These are phyloP conservation scores for Pezicula neosporulosa DNA, from an alignment of 2,329 filamentous ascomycete species.

Conservation along the genomic window DNA sequence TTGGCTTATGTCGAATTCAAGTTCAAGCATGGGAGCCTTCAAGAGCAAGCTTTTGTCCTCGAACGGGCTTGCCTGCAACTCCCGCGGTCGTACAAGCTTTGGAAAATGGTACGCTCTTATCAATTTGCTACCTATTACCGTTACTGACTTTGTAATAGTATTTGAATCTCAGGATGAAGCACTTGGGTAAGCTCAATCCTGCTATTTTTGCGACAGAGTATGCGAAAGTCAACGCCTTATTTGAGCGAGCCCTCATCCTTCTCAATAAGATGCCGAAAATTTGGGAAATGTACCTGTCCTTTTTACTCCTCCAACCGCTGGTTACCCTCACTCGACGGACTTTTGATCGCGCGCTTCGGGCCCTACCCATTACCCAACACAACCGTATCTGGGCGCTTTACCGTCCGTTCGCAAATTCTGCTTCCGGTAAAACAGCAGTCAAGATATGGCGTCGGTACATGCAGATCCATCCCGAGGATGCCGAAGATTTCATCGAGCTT, in stretches of 20 bases:
- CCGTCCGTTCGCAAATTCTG: constrained; percentile 85
- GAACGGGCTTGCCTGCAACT: constrained; percentile 88
- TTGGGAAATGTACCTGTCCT: constrained; percentile 96
- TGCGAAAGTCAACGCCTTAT: constrained; percentile 90
- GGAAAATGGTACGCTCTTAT: constrained; percentile 71
- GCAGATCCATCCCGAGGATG: constrained; percentile 93
- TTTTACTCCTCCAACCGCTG: constrained; percentile 86
- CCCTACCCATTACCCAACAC: constrained; percentile 91
- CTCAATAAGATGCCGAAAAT: constrained; percentile 98
- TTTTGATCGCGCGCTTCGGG: constrained; percentile 89
- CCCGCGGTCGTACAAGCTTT: constrained; percentile 94
- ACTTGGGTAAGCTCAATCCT: constrained; percentile 79
- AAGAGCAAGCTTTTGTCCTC: constrained; percentile 83
- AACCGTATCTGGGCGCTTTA: constrained; percentile 94
- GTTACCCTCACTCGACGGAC: constrained; percentile 82
- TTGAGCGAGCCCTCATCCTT: constrained; percentile 86
- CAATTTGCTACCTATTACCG: constrained; percentile 1
- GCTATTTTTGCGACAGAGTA: constrained; percentile 77
- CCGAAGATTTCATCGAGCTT: constrained; percentile 92
- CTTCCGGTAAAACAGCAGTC: constrained; percentile 83
- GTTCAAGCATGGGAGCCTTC: constrained; percentile 74
- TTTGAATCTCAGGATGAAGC: constrained; percentile 77
- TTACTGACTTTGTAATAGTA: constrained; percentile 52
- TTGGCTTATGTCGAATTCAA: constrained; percentile 92
- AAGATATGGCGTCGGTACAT: constrained; percentile 95